These are phyloP conservation scores for Micromonas commoda DNA, from an alignment of 139 green algal genomes.

Conservation along the genomic window DNA sequence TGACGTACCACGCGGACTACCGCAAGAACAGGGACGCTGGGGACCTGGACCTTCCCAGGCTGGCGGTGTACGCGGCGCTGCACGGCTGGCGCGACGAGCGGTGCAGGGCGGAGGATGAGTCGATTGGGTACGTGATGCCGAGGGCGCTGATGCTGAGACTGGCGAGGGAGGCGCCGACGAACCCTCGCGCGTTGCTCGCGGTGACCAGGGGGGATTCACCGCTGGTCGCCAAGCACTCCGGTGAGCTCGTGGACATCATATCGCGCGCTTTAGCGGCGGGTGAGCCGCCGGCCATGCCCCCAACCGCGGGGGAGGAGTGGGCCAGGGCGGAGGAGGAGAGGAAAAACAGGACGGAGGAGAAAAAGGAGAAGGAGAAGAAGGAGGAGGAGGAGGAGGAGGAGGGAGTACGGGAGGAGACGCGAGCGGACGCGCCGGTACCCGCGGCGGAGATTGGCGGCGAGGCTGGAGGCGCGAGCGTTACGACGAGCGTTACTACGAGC, in stretches of 20 bases:
- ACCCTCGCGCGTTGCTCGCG: background rate
- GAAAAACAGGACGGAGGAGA: background rate
- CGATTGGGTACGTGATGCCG: slow-evolving; percentile 72
- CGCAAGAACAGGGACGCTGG: slow-evolving; percentile 31
- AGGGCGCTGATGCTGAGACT: slow-evolving; percentile 63
- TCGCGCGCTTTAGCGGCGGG: background rate
- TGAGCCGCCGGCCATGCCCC: background rate
- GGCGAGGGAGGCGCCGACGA: slow-evolving; percentile 4
- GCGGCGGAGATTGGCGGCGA: too few relatives aligned
- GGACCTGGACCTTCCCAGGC: slow-evolving; percentile 45
- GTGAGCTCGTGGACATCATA: slow-evolving; percentile 17
- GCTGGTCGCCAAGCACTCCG: slow-evolving; percentile 12
- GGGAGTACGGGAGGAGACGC: background rate
- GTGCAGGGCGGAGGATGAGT: slow-evolving; percentile 63
- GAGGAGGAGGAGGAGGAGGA: background rate
- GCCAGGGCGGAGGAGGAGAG: too few relatives aligned
- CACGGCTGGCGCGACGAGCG: slow-evolving; percentile 24
- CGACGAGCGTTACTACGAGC: background rate
- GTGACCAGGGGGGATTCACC: background rate
- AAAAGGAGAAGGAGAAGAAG: background rate
- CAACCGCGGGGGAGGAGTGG: too few relatives aligned
- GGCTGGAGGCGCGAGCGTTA: too few relatives aligned
- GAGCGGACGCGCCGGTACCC: background rate
- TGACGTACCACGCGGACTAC: background rate
- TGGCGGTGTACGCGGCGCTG: slow-evolving; percentile 49